Evolutionary conservation across 2,329 filamentous ascomycete species (phyloP).

Genomic region (Pleoardoris graminearum): DNA sequence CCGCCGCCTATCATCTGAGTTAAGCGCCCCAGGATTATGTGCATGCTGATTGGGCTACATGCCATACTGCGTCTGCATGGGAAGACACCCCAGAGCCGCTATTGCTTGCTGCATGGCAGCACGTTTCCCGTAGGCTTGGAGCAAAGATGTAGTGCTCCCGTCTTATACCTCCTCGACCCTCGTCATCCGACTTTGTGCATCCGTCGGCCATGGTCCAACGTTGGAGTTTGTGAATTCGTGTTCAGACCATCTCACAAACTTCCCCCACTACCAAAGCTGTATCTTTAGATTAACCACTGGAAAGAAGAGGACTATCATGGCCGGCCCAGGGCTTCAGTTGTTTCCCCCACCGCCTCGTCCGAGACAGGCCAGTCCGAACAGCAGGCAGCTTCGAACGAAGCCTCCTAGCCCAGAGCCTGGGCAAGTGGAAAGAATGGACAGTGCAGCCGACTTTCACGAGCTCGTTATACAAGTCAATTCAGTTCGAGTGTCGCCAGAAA

Average conservation of each 20-base stretch:
- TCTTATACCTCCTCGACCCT: slow-evolving; percentile 43
- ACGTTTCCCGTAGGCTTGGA: slow-evolving; percentile 22
- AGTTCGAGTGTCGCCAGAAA: slow-evolving; percentile 39
- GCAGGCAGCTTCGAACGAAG: slow-evolving; percentile 30
- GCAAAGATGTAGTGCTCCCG: slow-evolving; percentile 19
- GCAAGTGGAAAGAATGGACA: slow-evolving; percentile 32
- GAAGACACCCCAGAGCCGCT: slow-evolving; percentile 39
- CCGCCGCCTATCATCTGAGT: slow-evolving; percentile 35
- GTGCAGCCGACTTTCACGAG: slow-evolving; percentile 44
- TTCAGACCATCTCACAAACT: slow-evolving; percentile 8
- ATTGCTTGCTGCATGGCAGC: slow-evolving; percentile 32
- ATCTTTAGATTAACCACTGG: slow-evolving; percentile 20
- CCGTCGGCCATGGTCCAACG: slow-evolving; percentile 25
- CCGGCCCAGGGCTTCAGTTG: slow-evolving; percentile 42
- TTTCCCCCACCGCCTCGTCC: slow-evolving; percentile 44
- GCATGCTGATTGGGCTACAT: slow-evolving; percentile 37
- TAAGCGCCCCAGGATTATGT: slow-evolving; percentile 39
- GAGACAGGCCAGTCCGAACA: slow-evolving; percentile 39
- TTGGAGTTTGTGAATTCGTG: slow-evolving; percentile 5
- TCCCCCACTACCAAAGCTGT: slow-evolving; percentile 8
- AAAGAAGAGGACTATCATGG: slow-evolving; percentile 36
- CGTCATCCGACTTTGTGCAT: slow-evolving; percentile 27
- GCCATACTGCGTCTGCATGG: slow-evolving; percentile 38
- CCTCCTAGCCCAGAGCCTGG: slow-evolving; percentile 35
- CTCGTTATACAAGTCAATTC: slow-evolving; percentile 47